phyloP scores from a whole-genome alignment of 2,329 filamentous ascomycete genomes.

The Sarocladiaceae sp. region DNA sequence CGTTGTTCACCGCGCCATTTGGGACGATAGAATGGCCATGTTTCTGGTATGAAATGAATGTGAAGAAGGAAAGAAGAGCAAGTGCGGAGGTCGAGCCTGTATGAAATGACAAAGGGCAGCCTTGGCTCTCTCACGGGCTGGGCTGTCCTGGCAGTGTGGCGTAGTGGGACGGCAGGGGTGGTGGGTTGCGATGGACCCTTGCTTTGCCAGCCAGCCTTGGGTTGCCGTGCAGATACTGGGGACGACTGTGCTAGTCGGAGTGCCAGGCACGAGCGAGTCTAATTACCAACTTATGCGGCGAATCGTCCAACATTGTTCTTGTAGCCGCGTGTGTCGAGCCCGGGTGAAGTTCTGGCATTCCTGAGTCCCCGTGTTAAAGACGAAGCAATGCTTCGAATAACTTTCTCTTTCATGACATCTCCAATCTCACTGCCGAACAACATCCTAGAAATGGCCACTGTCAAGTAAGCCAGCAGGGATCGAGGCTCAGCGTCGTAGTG shows the following conservation, averaged over 20 bases:
- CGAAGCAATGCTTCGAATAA: no score
- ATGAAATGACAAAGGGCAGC: background rate
- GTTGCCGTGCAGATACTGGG: background rate
- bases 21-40: no score
- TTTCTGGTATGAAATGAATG: background rate
- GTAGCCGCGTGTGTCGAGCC: no score
- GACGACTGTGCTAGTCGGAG: no score
- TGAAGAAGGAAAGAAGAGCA: background rate
- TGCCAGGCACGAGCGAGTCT: no score
- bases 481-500: background rate
- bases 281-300: no score
- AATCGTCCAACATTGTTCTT: no score
- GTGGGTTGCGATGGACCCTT: conserved; percentile 8
- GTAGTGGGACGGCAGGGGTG: conserved; percentile 9
- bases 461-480: background rate
- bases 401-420: no score
- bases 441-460: no score
- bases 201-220: conserved; percentile 2
- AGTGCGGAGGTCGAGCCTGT: background rate
- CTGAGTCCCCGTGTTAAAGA: no score
- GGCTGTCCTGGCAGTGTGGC: conserved; percentile 6
- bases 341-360: no score
- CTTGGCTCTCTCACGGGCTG: conserved; percentile 2
- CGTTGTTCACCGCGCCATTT: background rate
- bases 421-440: no score